Base-by-base conservation (phyloP, 2,329 filamentous ascomycete species). In the Fusarium citri region DNA sequence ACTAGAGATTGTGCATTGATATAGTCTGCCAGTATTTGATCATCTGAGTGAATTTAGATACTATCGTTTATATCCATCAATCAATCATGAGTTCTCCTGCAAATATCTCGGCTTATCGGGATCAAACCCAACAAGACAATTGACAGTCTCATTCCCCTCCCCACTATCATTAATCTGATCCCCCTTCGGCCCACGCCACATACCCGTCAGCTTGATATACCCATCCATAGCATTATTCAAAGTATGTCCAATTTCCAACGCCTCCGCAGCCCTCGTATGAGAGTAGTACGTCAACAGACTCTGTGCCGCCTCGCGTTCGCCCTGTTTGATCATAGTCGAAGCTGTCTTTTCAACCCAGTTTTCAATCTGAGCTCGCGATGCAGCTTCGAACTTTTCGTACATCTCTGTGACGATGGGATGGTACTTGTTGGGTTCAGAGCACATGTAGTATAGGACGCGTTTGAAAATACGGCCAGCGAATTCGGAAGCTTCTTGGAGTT, bases 121-220 rank as follows among this genome's bases (percentile, higher is more conserved):
- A 8, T 74, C 72, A 20, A 55, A 73, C 4, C 69, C 72, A 1
- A 74, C 69, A 20, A 74, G 59, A 16, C 72, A 74, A 25, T 74
- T 74, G 1, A 74, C 72, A 2, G 72, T 74, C 43, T 74, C 72
- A 0, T 64, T 72, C 1, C 72, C 72, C 18, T 74, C 60, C 8
- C 72, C 72, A 8, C 68, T 55, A 40, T 74, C 72, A 34, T 74
- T 73, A 9, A 74, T 74, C 30, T 74, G 55, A n/a, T 63, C 66
- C 2, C 72, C 69, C 26, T 64, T 50, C 1, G 72, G 72, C 7
- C 53, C 45, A 15, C 54, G 61, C 72, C 72, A 73, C 34, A 63
- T 71, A 1, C 72, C 62, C 0, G 68, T 63, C 37, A 74, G 40
- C 28, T 74, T 74, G 20, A 74, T 74, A n/a, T 73, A 73, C 0